Evolutionary conservation across 768 basidiomycete species (phyloP).

Genomic region (Gloeophyllum trabeum): DNA sequence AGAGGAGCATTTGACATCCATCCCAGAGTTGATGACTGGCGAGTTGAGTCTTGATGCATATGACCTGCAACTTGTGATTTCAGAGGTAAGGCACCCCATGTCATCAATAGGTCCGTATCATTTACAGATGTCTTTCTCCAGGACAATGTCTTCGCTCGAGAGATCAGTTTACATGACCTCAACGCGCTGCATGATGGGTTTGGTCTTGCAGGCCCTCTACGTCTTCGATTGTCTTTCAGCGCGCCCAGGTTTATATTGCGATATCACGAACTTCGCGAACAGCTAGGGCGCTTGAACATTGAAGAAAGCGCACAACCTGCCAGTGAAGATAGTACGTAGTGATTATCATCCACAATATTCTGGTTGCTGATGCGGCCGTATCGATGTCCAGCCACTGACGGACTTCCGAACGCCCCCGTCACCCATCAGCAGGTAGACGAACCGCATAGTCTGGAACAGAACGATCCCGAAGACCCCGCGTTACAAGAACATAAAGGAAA

Average conservation of each 20-base stretch:
- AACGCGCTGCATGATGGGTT: slow-evolving; percentile 60
- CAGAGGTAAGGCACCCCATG: slow-evolving; percentile 66
- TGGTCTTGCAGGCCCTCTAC: slow-evolving; percentile 50
- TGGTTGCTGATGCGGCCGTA: neutral
- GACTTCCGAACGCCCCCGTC: no score
- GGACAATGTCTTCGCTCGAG: slow-evolving; percentile 63
- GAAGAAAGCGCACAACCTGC: slow-evolving; percentile 7
- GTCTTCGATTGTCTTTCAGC: slow-evolving; percentile 36
- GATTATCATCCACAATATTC: neutral
- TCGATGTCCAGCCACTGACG: no score
- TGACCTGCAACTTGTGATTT: slow-evolving; percentile 50
- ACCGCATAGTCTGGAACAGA: no score
- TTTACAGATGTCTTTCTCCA: slow-evolving; percentile 17
- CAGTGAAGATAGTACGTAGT: neutral
- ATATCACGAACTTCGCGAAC: slow-evolving; percentile 52
- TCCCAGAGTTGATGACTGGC: slow-evolving; percentile 37
- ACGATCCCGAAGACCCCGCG: no score
- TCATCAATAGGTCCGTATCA: slow-evolving; percentile 1
- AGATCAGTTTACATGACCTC: slow-evolving; percentile 63
- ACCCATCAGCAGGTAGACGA: no score
- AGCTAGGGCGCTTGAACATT: slow-evolving; percentile 30
- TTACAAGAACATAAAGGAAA: no score
- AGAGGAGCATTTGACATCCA: slow-evolving; percentile 37
- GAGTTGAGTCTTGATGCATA: slow-evolving; percentile 65
- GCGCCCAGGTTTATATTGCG: slow-evolving; percentile 55